A percentile compares a stretch with the other conserved stretches of the same genome.
Conservation (phyloP, 371 early-diverging fungal species). For the Mortierella sp. region DNA sequence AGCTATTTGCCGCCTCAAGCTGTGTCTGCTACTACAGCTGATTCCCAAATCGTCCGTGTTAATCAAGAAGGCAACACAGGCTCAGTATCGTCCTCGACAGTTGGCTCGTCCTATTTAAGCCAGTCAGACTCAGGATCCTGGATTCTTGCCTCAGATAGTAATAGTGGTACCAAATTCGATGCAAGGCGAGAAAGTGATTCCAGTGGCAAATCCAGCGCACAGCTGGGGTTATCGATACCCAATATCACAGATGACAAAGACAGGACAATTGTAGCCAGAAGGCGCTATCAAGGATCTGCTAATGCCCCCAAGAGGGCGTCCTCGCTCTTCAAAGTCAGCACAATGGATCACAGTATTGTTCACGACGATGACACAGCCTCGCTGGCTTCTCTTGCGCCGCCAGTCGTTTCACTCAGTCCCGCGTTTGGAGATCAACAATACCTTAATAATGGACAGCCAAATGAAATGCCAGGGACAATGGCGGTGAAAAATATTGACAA, state of each 20-base stretch:
- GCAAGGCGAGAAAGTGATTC: neutral
- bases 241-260: slow-evolving; percentile 22
- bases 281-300: slow-evolving; percentile 1
- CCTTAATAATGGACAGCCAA: slow-evolving; percentile 4
- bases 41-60: neutral
- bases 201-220: neutral
- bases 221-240: slow-evolving; percentile 3
- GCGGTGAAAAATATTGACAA: slow-evolving; percentile 3
- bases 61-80: slow-evolving; percentile 3
- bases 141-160: slow-evolving; percentile 15
- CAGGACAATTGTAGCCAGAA: slow-evolving; percentile 10
- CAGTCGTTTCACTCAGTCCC: slow-evolving; percentile 55
- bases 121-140: slow-evolving; percentile 34
- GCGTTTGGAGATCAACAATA: slow-evolving; percentile 45
- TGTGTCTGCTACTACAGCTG: neutral
- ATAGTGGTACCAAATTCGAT: slow-evolving; percentile 1
- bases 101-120: neutral
- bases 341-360: slow-evolving; percentile 50
- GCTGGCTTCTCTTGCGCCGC: slow-evolving; percentile 48
- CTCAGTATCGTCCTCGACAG: slow-evolving; percentile 9
- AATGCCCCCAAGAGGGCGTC: slow-evolving; percentile 45
- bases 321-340: slow-evolving; percentile 54
- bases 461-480: slow-evolving; percentile 8
- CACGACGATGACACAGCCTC: slow-evolving; percentile 48
- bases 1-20: neutral